Base-by-base conservation (phyloP, 2,329 filamentous ascomycete species). In the Neocucurbitaria cava region DNA sequence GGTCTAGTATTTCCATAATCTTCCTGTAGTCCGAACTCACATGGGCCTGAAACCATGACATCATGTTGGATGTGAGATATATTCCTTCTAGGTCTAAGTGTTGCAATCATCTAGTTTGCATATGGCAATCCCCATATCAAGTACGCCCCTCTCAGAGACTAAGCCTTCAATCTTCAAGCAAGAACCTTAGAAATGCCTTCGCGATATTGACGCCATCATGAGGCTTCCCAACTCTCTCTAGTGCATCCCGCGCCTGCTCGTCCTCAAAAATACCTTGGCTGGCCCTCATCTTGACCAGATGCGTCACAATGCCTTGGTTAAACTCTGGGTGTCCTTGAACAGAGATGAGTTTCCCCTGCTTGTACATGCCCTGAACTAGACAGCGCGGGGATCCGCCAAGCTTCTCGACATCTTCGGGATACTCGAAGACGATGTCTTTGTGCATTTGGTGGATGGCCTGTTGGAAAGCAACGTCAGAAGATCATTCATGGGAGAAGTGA, bases 241-340 rank as follows among this genome's bases (percentile, higher is more conserved):
- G 84, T 23, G 85, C 90, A 64, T 91, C 89, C 51, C 85, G 76
- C 63, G 85, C 94, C 56, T 89, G 76, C 17, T 85, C 85, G 52
- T 93, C 86, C 49, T 82, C 77, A 60, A 96, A 89, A 20, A 95
- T 81, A 1, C 90, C 91, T 43, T 79, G 79, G 24, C 81, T 79
- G 68, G 89, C 85, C 52, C 92, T 83, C 55, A 83, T 77, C 56
- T 83, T 81, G 49, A 94, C 76, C 33, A 96, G 76, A 72, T 91
- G 88, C 17, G 78, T 79, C 65, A 92, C 85, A 61, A 96, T 92
- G 15, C 86, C 83, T 54, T 82, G 81, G 3, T 83, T 89, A 72
- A 94, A 95, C 74, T 96, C 92, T 0, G 92, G 92, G 74, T 96
- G 92, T 5, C 91, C 92, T 78, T 96, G 92, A 1, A 96, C 85